Conservation (phyloP, 1,284 basidiomycete species). For the Pseudozyma pruni region DNA sequence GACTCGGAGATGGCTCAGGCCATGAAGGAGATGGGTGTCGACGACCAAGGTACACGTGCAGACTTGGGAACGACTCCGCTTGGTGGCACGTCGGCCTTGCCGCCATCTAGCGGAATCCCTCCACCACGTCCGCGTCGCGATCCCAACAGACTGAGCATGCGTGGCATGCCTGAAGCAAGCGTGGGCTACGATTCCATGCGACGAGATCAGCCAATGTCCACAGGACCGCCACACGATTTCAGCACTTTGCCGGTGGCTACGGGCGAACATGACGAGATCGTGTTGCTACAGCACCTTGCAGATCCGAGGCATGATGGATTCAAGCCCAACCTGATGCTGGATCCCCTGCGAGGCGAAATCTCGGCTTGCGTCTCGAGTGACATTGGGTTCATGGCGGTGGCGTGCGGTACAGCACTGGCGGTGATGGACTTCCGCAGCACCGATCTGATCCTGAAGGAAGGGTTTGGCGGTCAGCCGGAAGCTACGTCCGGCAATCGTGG, state of each 20-base stretch:
- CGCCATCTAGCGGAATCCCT: background rate
- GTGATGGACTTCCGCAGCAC: conserved; percentile 57
- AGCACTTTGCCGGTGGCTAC: background rate
- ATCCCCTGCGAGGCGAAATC: conserved; percentile 54
- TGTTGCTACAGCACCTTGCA: conserved; percentile 38
- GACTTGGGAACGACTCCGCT: background rate
- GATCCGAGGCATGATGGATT: conserved; percentile 53
- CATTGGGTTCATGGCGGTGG: conserved; percentile 60
- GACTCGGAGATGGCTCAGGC: conserved; percentile 50
- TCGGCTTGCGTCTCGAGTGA: conserved; percentile 50
- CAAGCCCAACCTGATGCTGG: conserved; percentile 59
- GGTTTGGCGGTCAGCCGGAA: conserved; percentile 44
- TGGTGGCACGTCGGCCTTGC: background rate
- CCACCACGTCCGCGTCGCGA: conserved; percentile 49
- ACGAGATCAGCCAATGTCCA: background rate
- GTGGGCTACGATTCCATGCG: background rate
- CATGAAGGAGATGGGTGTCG: conserved; percentile 45
- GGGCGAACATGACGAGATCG: conserved; percentile 27
- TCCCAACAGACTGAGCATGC: conserved; percentile 35
- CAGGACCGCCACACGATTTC: background rate
- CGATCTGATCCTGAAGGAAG: conserved; percentile 60
- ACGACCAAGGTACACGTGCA: background rate
- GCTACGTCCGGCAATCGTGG: conserved; percentile 10
- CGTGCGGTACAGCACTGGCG: conserved; percentile 56
- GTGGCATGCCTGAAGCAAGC: background rate